Evolutionary conservation across 768 basidiomycete species (phyloP), one percentile per base, ranked within the genome.

Genomic region (Lactarius quietus): DNA sequence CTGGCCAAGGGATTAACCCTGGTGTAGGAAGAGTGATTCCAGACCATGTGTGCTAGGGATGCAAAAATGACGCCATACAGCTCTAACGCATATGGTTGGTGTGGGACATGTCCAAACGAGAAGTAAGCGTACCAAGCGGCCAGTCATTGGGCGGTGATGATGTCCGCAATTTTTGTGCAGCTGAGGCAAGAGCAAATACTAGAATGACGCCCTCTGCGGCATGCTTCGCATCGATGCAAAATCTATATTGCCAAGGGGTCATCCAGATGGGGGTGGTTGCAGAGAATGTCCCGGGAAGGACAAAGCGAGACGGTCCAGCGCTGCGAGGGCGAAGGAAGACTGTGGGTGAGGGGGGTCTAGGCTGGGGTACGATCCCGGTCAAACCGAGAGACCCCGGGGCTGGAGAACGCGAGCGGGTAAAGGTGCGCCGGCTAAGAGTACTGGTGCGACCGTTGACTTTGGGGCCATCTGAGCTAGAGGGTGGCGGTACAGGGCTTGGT

Each of bases 321-420:
- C 59, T 79, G 63, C 81, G 76, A 3, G 63, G 39, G 41, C 86
- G 84, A 56, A 73, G 66, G 77, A 79, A 72, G 26, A 80, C 61
- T 43, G 81, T 77, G 6, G 85, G 81, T 0, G 81, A 85, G 28
- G 59, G 73, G 17, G 74, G 69, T 61, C 74, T 64, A 57, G 76
- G 65, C 67, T 78, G 75, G 68, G 76, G 70, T 39, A 58, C 41
- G 43, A 76, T 73, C 17, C 76, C 74, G 45, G 80, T 82, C 9
- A 76, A 69, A 56, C 75, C 70, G 54, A 72, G 70, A 48, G 78
- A 76, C 17, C 68, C 65, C 17, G 84, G 73, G 14, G 79, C 82
- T 48, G 90, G 89, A 1, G 90, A 90, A 26, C 84, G 84, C 8
- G 90, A 90, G n/a, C 89, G 86, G 41, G 88, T 85, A 70, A 91